Evolutionary conservation across 257 asterid genomes (phyloP).

Genomic region (Orobanche coerulescens): DNA sequence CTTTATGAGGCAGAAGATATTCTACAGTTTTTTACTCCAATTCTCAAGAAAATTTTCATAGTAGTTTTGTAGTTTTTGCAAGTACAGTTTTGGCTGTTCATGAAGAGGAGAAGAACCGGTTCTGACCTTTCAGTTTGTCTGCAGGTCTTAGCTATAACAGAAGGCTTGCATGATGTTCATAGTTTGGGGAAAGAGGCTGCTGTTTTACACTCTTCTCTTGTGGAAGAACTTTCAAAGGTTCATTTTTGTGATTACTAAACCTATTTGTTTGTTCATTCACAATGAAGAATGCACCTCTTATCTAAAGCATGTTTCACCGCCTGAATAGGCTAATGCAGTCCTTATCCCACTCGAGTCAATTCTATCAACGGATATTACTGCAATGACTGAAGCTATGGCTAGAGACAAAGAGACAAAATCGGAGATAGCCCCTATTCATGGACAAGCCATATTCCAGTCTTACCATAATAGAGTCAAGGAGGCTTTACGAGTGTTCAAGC

Average conservation of each 20-base stretch:
- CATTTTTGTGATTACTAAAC: conserved; percentile 9
- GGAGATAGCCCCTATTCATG: conserved; percentile 90
- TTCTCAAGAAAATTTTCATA: no score
- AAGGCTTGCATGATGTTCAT: conserved; percentile 86
- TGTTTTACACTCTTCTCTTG: conserved; percentile 66
- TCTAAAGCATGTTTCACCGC: conserved; percentile 21
- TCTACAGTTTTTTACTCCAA: not conserved
- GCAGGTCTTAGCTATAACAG: conserved; percentile 96
- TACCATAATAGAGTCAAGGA: conserved; percentile 64
- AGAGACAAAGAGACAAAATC: conserved; percentile 54
- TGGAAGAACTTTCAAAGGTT: conserved; percentile 88
- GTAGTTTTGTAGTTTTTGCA: no score
- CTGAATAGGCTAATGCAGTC: conserved; percentile 66
- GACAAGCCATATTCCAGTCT: conserved; percentile 91
- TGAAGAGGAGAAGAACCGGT: not conserved
- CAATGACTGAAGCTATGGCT: conserved; percentile 78
- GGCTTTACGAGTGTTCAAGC: conserved; percentile 61
- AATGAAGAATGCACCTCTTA: not conserved
- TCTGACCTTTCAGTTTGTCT: conserved; percentile 4
- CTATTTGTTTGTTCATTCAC: conserved; percentile 16
- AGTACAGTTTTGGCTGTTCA: no score
- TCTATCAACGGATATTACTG: conserved; percentile 77
- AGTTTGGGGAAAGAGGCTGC: conserved; percentile 92
- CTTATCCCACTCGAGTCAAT: conserved; percentile 89
- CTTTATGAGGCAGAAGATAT: not conserved